Conservation (phyloP, 2,329 filamentous ascomycete species). For the Aspergillus niger region DNA sequence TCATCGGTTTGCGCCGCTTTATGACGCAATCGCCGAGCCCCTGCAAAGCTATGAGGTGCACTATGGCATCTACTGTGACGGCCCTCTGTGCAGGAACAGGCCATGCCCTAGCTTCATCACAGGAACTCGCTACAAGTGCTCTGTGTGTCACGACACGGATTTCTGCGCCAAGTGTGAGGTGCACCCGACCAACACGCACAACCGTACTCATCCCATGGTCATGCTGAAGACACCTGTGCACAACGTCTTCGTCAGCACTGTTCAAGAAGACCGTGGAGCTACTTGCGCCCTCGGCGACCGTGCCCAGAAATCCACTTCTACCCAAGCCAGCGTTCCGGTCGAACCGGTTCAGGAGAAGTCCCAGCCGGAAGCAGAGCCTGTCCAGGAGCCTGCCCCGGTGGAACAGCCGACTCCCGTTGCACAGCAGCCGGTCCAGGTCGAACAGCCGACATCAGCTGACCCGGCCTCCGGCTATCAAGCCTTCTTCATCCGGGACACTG, state of each 20-base stretch:
- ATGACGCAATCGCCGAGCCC: constrained; percentile 63
- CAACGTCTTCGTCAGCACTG: constrained; percentile 81
- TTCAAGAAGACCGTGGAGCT: constrained; percentile 70
- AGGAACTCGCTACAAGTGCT: constrained; percentile 93
- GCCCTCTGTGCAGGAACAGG: constrained; percentile 73
- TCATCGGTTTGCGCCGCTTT: constrained; percentile 88
- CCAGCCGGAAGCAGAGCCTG: not conserved
- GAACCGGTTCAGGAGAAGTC: constrained; percentile 12
- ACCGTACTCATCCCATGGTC: constrained; percentile 93
- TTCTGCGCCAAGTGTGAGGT: constrained; percentile 96
- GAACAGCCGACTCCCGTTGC: constrained; percentile 36
- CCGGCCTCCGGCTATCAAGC: constrained; percentile 51
- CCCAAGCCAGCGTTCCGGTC: constrained; percentile 56
- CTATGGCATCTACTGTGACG: constrained; percentile 89
- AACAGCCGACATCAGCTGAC: constrained; percentile 38
- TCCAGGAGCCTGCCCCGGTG: constrained; percentile 41
- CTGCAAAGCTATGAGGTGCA: constrained; percentile 60
- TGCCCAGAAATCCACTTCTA: constrained; percentile 38
- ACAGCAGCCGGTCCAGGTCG: constrained; percentile 29
- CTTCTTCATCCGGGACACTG: constrained; percentile 74
- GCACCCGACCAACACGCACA: constrained; percentile 79
- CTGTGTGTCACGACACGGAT: constrained; percentile 90
- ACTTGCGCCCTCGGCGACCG: constrained; percentile 75
- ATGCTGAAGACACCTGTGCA: constrained; percentile 95
- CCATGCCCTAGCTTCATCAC: constrained; percentile 61